Evolutionary conservation across 805 yeast species (phyloP).

Genomic region (Wickerhamiella cacticola): DNA sequence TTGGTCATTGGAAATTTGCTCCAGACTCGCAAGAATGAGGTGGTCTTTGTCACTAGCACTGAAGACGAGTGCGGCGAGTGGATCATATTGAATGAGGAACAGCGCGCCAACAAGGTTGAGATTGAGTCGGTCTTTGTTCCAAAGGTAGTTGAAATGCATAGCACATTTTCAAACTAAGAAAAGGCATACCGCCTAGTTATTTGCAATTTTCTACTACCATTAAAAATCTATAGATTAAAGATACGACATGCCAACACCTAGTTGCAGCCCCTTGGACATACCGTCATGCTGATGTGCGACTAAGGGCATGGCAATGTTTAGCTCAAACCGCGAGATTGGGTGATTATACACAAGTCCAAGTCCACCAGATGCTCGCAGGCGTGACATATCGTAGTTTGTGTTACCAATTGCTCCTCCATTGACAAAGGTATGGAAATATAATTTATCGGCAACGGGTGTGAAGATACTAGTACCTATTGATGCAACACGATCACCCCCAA

Average conservation of each 20-base stretch:
- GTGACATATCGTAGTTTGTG: not conserved
- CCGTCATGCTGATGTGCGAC: slow-evolving; percentile 40
- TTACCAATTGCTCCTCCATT: slow-evolving; percentile 49
- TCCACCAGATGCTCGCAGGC: slow-evolving; percentile 45
- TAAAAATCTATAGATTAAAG: too few species aligned
- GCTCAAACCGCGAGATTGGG: slow-evolving; percentile 55
- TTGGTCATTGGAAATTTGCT: slow-evolving; percentile 86
- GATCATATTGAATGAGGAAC: slow-evolving; percentile 32
- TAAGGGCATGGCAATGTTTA: slow-evolving; percentile 52
- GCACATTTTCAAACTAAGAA: slow-evolving; percentile 41
- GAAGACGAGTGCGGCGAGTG: slow-evolving; percentile 31
- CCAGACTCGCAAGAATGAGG: slow-evolving; percentile 78
- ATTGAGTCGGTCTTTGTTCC: slow-evolving; percentile 79
- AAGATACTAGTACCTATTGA: slow-evolving; percentile 49
- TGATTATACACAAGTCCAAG: slow-evolving; percentile 50
- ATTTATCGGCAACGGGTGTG: slow-evolving; percentile 41
- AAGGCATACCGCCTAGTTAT: too few species aligned
- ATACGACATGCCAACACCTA: slow-evolving; percentile 51
- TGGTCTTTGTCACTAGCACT: slow-evolving; percentile 51
- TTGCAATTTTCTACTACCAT: too few species aligned
- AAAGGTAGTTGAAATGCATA: slow-evolving; percentile 52
- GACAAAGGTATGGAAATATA: slow-evolving; percentile 51
- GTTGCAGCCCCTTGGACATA: slow-evolving; percentile 52
- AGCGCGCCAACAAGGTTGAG: slow-evolving; percentile 37
- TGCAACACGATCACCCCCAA: slow-evolving; percentile 57